These are phyloP conservation scores for Ceratocystis ficicola DNA, from an alignment of 2,329 filamentous ascomycete genomes.

Conservation along the genomic window DNA sequence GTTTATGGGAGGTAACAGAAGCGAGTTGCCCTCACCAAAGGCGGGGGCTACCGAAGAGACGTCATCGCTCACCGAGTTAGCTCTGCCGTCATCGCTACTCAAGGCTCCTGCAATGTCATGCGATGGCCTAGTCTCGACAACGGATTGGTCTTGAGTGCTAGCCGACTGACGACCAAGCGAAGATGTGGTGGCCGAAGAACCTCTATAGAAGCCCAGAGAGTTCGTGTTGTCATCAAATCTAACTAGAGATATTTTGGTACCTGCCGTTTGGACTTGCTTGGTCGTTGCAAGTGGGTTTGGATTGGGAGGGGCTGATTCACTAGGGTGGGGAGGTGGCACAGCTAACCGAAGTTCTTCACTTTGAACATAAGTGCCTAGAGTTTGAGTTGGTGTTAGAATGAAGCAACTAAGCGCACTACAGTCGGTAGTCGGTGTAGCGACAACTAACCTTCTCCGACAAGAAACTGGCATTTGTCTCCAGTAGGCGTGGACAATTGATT, in stretches of 20 bases:
- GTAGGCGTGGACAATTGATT: constrained; percentile 72
- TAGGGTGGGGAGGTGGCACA: constrained; percentile 88
- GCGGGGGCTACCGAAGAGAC: constrained; percentile 43
- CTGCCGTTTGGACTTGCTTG: constrained; percentile 68
- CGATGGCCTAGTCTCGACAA: constrained; percentile 44
- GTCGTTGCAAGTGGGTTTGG: constrained; percentile 83
- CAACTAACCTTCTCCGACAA: constrained; percentile 73
- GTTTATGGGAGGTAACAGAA: constrained; percentile 46
- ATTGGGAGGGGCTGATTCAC: constrained; percentile 75
- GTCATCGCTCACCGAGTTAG: constrained; percentile 42
- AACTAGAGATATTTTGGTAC: constrained; percentile 72
- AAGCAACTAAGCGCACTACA: neutral
- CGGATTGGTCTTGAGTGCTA: constrained; percentile 50
- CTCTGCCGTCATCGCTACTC: constrained; percentile 45
- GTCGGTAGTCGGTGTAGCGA: neutral
- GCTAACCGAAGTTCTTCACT: constrained; percentile 86
- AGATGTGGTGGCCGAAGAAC: constrained; percentile 40
- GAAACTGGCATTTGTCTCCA: constrained; percentile 74
- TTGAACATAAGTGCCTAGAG: constrained; percentile 72
- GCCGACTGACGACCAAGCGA: constrained; percentile 34
- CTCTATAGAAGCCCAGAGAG: constrained; percentile 44
- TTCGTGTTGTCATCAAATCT: constrained; percentile 51
- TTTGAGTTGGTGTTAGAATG: neutral
- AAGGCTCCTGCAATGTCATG: constrained; percentile 43
- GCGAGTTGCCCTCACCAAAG: constrained; percentile 77